phyloP scores from a whole-genome alignment of 805 yeast genomes.

The Tetrapisispora taiwanensis region DNA sequence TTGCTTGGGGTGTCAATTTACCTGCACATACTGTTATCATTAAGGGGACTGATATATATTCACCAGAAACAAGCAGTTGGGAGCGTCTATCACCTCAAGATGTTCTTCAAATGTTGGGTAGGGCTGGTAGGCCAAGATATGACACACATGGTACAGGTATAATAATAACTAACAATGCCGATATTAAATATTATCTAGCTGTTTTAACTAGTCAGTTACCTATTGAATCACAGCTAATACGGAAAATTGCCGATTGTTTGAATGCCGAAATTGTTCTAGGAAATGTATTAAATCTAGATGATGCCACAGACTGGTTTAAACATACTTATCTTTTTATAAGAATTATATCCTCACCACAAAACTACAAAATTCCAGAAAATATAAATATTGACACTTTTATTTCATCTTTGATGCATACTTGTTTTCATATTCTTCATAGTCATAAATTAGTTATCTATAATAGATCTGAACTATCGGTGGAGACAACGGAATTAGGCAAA shows the following conservation, averaged over 20 bases:
- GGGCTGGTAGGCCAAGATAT: constrained; percentile 95
- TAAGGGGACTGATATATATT: constrained; percentile 87
- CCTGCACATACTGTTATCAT: constrained; percentile 93
- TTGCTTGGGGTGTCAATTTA: constrained; percentile 95
- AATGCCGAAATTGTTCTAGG: constrained; percentile 86
- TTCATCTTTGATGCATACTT: constrained; percentile 65
- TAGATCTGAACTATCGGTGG: constrained; percentile 36
- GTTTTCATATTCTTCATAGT: constrained; percentile 47
- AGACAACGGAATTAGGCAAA: constrained; percentile 62
- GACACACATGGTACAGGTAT: constrained; percentile 91
- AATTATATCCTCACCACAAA: constrained; percentile 59
- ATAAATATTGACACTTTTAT: constrained; percentile 46
- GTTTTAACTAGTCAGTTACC: constrained; percentile 86
- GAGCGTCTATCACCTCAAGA: constrained; percentile 90
- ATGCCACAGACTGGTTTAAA: constrained; percentile 74
- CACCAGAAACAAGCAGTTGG: constrained; percentile 87
- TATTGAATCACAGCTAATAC: constrained; percentile 77
- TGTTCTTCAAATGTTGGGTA: constrained; percentile 91
- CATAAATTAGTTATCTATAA: constrained; percentile 55
- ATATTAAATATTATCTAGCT: constrained; percentile 80
- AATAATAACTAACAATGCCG: constrained; percentile 77
- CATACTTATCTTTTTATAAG: constrained; percentile 71
- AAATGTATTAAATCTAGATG: constrained; percentile 44
- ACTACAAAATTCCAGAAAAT: constrained; percentile 68
- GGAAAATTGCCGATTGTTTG: constrained; percentile 57